Evolutionary conservation across 139 green algal genomes (phyloP).

Genomic region (Astrephomene gubernaculifera): DNA sequence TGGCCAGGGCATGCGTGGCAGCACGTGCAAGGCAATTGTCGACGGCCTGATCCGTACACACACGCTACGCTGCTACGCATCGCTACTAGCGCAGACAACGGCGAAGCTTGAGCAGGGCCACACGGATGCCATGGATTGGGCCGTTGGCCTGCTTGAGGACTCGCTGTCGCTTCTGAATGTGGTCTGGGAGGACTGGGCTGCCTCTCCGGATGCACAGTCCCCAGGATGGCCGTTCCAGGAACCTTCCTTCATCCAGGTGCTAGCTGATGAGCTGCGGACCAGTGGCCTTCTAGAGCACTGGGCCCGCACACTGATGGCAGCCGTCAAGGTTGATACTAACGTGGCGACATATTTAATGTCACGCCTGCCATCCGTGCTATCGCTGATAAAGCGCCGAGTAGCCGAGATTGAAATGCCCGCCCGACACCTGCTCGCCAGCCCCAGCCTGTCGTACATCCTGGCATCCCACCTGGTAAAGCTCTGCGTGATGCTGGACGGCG

Average conservation of each 20-base stretch:
- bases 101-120: background rate
- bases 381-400: background rate
- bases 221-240: background rate
- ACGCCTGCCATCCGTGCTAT: background rate
- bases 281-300: conserved; percentile 5
- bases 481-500: background rate
- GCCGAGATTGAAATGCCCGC: background rate
- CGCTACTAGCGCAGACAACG: background rate
- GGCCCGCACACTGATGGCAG: background rate
- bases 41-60: background rate
- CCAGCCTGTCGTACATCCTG: background rate
- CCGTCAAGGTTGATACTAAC: no score
- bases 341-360: background rate
- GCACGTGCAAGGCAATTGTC: background rate
- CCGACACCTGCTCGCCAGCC: background rate
- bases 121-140: no score
- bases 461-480: background rate
- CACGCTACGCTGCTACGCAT: background rate
- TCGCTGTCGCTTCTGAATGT: background rate
- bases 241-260: no score
- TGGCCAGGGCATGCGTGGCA: background rate
- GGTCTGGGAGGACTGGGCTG: background rate
- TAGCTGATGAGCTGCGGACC: background rate
- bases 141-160: background rate
- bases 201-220: background rate